Evolutionary conservation across 768 basidiomycete species (phyloP), one percentile per base, ranked within the genome.

Genomic region (Russula vinacea): DNA sequence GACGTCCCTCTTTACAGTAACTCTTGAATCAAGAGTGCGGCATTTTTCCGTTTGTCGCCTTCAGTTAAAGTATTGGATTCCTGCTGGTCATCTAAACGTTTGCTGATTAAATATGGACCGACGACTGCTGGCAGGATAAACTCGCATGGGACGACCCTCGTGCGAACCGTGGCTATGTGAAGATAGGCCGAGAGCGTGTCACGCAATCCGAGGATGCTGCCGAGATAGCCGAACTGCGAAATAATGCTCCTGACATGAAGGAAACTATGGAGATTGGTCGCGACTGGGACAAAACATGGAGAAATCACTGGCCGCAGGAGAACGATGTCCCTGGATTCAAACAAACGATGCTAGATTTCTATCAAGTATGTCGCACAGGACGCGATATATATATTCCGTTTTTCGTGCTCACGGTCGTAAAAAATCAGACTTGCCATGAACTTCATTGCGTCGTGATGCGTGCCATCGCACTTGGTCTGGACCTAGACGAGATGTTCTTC

Each of bases 191-290:
- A n/a, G 93, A 95, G 73, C 87, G 89, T 39, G 88, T 91, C 33
- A 90, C 89, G 0, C 88, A 89, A 65, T 86, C 87, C 32, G 76
- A 81, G 39, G 84, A 91, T 73, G 80, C 84, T 13, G 74, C 79
- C 16, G 90, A 92, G 75, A 93, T 94, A 68, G 87, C 85, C 50
- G 74, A 79, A 50, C 76, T 94, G 24, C 85, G 92, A 19, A 78
- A 76, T 62, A 85, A 84, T 64, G 85, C 92, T 0, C 92, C 92
- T 0, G 92, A 92, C 71, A 84, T 76, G 76, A 92, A 92, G 74
- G 92, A 94, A 74, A 79, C 84, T 9, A 92, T 94, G 86, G 92
- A 95, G 73, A 93, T 95, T 50, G 92, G 93, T 35, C 81, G 88
- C 29, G 91, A 95, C 62, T 89, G 88, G 84, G 90, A 90, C 68